Evolutionary conservation across 495 filamentous ascomycete genomes (phyloP).

Genomic region (Xylaria palmicola): DNA sequence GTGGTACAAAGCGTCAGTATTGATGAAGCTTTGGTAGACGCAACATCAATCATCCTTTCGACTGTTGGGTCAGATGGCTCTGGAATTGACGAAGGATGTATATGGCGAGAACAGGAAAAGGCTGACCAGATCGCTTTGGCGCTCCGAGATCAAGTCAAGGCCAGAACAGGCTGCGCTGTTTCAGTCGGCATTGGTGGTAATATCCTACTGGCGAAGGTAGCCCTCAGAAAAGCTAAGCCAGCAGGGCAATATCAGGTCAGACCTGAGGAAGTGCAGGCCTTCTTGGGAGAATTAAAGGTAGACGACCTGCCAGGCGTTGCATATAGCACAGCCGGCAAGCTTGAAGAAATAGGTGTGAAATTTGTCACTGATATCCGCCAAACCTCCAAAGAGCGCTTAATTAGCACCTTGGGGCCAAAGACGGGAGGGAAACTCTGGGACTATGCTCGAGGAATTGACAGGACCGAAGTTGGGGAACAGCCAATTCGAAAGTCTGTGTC

Average conservation of each 20-base stretch:
- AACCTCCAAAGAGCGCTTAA: conserved; percentile 69
- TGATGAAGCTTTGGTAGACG: conserved; percentile 86
- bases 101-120: conserved; percentile 78
- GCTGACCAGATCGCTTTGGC: conserved; percentile 69
- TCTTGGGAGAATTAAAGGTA: conserved; percentile 73
- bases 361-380: conserved; percentile 78
- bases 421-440: conserved; percentile 91
- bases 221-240: conserved; percentile 88
- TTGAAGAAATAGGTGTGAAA: conserved; percentile 84
- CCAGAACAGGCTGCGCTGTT: conserved; percentile 77
- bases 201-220: conserved; percentile 86
- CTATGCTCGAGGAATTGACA: conserved; percentile 86
- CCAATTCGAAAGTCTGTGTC: conserved; percentile 82
- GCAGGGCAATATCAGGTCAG: conserved; percentile 81
- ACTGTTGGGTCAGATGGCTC: conserved; percentile 66
- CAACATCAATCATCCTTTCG: conserved; percentile 64
- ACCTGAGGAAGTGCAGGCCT: conserved; percentile 71
- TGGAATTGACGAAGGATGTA: conserved; percentile 67
- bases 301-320: conserved; percentile 86
- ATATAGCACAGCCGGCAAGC: conserved; percentile 74
- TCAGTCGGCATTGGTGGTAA: conserved; percentile 95
- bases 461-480: conserved; percentile 81
- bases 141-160: conserved; percentile 67
- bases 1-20: conserved; percentile 94
- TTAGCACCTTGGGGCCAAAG: conserved; percentile 77